Evolutionary conservation across 352 stramenopile species (phyloP).

Genomic region (Phytopythium montanum): DNA sequence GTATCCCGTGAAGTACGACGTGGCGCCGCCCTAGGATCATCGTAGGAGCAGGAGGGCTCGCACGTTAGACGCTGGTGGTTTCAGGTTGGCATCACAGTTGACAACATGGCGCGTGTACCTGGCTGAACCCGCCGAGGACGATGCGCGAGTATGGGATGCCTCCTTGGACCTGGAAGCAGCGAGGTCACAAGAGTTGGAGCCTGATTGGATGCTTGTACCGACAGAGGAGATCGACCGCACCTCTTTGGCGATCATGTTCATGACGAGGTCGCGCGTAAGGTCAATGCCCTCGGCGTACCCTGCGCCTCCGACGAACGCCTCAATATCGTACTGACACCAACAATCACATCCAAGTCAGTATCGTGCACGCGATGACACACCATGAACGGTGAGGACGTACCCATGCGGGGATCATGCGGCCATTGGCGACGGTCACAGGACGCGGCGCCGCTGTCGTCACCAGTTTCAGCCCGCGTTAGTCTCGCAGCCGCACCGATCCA

Average conservation of each 20-base stretch:
- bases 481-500: background rate
- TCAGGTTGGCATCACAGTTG: too few species aligned
- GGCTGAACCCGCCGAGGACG: conserved; percentile 92
- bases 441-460: conserved; percentile 51
- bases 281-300: conserved; percentile 88
- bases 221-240: background rate
- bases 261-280: conserved; percentile 52
- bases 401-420: conserved; percentile 91
- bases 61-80: background rate
- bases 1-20: conserved; percentile 81
- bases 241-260: conserved; percentile 74
- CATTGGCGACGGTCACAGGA: conserved; percentile 93
- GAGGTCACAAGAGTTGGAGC: background rate
- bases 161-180: conserved; percentile 17
- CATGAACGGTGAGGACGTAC: conserved; percentile 17
- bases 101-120: conserved; percentile 31
- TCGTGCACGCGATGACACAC: background rate
- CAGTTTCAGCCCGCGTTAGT: background rate
- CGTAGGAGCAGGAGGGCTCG: too few species aligned
- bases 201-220: background rate
- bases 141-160: conserved; percentile 87
- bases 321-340: conserved; percentile 87
- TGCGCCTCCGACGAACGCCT: conserved; percentile 87
- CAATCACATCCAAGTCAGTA: background rate
- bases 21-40: conserved; percentile 63